Evolutionary conservation across 352 stramenopile species (phyloP).

Genomic region (Pilasporangium apinafurcum): DNA sequence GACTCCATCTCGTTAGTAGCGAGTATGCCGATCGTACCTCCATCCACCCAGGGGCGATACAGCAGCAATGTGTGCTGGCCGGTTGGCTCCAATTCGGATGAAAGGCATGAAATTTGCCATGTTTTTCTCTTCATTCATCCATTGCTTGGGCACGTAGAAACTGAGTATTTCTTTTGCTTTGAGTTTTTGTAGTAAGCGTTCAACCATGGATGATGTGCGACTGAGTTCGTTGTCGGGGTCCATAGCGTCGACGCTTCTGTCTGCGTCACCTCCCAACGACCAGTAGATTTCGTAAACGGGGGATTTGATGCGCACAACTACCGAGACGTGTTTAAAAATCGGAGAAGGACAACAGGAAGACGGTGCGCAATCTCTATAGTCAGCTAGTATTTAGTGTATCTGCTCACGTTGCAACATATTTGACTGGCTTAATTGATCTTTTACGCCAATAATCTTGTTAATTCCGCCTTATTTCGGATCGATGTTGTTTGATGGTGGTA

Average conservation of each 20-base stretch:
- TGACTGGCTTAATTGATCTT: conserved; percentile 3
- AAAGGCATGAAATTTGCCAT: conserved; percentile 1
- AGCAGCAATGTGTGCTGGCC: conserved; percentile 17
- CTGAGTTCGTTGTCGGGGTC: conserved; percentile 14
- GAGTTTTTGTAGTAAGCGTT: conserved; percentile 6
- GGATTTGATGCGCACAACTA: not conserved
- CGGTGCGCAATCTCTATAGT: too few species aligned
- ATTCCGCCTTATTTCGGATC: not conserved
- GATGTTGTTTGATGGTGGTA: not conserved
- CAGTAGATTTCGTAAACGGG: not conserved
- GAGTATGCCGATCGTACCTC: not conserved
- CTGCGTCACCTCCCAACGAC: conserved; percentile 1
- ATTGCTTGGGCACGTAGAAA: too few species aligned
- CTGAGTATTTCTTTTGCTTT: too few species aligned
- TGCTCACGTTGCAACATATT: too few species aligned
- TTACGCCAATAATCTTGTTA: not conserved
- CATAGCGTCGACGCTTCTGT: conserved; percentile 7
- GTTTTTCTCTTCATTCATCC: too few species aligned
- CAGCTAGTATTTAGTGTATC: too few species aligned
- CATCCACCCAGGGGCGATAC: not conserved
- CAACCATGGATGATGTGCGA: conserved; percentile 8
- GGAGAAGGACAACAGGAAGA: not conserved
- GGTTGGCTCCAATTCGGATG: conserved; percentile 9
- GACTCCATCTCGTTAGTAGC: conserved; percentile 3
- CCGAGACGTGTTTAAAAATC: not conserved